A percentile compares a stretch with the other conserved stretches of the same genome.
Conservation (phyloP, 2,329 filamentous ascomycete species). For the Cordyceps tenuipes region DNA sequence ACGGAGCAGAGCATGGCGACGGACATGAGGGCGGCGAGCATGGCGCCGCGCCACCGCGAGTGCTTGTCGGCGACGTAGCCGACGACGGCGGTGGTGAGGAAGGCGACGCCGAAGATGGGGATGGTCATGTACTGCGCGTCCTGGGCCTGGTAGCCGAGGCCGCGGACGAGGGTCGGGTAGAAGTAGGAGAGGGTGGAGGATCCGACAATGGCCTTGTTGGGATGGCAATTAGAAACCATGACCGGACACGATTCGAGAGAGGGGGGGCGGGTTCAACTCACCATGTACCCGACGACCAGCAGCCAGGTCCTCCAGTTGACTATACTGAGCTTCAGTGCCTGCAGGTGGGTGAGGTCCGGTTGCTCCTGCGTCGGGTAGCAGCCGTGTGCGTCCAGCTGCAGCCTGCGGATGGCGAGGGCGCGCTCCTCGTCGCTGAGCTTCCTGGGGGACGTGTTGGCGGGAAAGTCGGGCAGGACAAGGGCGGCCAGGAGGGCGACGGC, state of each 20-base stretch:
- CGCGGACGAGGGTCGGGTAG: constrained; percentile 44
- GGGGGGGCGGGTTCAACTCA: constrained; percentile 14
- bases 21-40: constrained; percentile 40
- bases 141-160: constrained; percentile 37
- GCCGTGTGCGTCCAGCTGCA: constrained; percentile 58
- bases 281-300: constrained; percentile 34
- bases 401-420: constrained; percentile 53
- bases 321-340: constrained; percentile 35
- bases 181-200: constrained; percentile 44
- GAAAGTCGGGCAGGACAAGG: constrained; percentile 69
- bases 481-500: constrained; percentile 54
- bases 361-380: constrained; percentile 57
- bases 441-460: constrained; percentile 48
- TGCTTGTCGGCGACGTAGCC: constrained; percentile 40
- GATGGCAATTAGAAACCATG: too few species aligned
- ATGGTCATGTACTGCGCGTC: constrained; percentile 43
- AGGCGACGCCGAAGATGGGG: constrained; percentile 45
- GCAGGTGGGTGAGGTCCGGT: constrained; percentile 61
- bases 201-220: constrained; percentile 26
- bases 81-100: constrained; percentile 38
- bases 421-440: constrained; percentile 60
- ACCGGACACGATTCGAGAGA: too few species aligned
- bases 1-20: constrained; percentile 29
- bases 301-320: constrained; percentile 33
- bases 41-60: constrained; percentile 36